A percentile compares a stretch with the other conserved stretches of the same genome.
These are phyloP conservation scores for Picea mariana DNA, from an alignment of 83 land plant genomes.

Conservation along the genomic window DNA sequence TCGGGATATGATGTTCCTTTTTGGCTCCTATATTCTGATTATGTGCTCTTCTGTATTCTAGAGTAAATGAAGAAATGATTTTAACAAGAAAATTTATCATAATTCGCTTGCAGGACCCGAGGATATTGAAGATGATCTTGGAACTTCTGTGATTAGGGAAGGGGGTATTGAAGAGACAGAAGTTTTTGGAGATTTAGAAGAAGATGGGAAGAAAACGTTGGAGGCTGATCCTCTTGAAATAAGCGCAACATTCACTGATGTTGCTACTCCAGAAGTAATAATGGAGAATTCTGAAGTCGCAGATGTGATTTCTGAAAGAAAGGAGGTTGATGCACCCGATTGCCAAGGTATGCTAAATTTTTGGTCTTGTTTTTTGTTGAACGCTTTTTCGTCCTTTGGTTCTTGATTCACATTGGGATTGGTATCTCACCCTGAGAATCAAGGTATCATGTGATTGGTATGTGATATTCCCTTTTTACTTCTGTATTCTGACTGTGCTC, in stretches of 20 bases:
- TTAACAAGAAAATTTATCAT: neutral
- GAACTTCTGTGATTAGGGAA: conserved; percentile 1
- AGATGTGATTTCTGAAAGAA: neutral
- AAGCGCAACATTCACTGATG: neutral
- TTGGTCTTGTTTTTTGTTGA: neutral
- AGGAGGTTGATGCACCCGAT: neutral
- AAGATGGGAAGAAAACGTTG: neutral
- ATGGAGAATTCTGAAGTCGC: neutral
- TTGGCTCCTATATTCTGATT: neutral
- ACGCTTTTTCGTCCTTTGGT: neutral
- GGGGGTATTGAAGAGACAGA: neutral
- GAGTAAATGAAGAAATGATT: neutral
- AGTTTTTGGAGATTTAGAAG: neutral
- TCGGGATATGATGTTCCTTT: neutral
- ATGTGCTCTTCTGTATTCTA: neutral
- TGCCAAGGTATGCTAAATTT: neutral
- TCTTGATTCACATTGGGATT: neutral
- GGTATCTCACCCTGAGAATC: neutral
- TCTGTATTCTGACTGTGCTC: neutral
- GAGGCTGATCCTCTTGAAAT: neutral
- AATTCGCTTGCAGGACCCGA: neutral
- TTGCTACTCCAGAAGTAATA: neutral
- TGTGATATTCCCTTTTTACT: too few relatives aligned
- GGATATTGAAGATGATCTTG: neutral
- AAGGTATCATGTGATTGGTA: neutral